These are phyloP conservation scores for Candida nemodendra DNA, from an alignment of 805 yeast species.

Conservation along the genomic window DNA sequence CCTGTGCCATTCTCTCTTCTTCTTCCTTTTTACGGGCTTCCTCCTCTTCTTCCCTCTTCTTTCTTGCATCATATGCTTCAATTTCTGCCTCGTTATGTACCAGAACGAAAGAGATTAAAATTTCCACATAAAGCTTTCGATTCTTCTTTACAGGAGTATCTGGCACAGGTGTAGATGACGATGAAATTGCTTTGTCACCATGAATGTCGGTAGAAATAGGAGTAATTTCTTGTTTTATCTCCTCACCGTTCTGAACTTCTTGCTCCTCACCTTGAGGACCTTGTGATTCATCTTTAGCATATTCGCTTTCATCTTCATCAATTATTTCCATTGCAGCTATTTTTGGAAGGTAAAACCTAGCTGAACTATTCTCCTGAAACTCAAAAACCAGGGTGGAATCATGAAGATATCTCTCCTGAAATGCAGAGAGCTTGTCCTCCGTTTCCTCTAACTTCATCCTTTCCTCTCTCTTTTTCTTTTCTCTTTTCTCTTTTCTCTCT, in stretches of 20 bases:
- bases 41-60: conserved; percentile 24
- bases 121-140: conserved; percentile 33
- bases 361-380: conserved; percentile 73
- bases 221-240: too few species aligned
- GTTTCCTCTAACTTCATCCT: conserved; percentile 25
- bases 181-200: conserved; percentile 15
- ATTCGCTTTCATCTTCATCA: conserved; percentile 30
- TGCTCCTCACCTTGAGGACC: neutral
- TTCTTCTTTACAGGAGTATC: conserved; percentile 15
- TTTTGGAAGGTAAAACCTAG: conserved; percentile 73
- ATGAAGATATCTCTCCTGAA: conserved; percentile 67
- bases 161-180: conserved; percentile 11
- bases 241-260: too few species aligned
- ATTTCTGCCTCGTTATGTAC: conserved; percentile 51
- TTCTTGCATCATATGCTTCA: conserved; percentile 41
- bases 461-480: conserved; percentile 18
- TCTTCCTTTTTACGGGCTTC: conserved; percentile 26
- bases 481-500: conserved; percentile 19
- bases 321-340: conserved; percentile 68
- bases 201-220: conserved; percentile 9
- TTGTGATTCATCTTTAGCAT: conserved; percentile 15
- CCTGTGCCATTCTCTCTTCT: conserved; percentile 20
- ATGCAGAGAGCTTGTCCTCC: conserved; percentile 67
- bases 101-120: conserved; percentile 48
- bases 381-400: conserved; percentile 82